A percentile compares a stretch with the other conserved stretches of the same genome.
Conservation (phyloP, 1,284 basidiomycete genomes). For the Fomitopsis schrenkii region DNA sequence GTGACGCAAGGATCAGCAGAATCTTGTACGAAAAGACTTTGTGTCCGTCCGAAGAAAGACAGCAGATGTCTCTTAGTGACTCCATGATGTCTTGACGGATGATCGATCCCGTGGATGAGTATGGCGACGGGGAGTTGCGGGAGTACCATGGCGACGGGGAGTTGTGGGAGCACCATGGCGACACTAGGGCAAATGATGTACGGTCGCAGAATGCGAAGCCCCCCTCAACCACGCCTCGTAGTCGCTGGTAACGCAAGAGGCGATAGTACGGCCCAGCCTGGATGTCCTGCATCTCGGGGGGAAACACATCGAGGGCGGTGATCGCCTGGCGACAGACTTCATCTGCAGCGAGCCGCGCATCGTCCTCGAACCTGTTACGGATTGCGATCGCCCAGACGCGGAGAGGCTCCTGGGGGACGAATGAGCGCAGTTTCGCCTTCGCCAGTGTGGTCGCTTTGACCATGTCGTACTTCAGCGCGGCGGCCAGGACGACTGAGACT, state of each 20-base stretch:
- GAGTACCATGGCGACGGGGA: no score
- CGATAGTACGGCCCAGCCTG: background rate
- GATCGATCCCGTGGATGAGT: no score
- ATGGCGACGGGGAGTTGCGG: no score
- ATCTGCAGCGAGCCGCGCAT: background rate
- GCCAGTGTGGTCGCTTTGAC: background rate
- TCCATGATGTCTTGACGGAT: no score
- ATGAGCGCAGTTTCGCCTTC: background rate
- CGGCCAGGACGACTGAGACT: conserved; percentile 6
- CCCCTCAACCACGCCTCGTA: background rate
- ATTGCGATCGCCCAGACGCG: background rate
- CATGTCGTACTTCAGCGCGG: conserved; percentile 13
- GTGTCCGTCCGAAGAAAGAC: no score
- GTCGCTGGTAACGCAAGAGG: background rate
- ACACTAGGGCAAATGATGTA: no score
- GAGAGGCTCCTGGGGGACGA: background rate
- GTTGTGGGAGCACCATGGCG: no score
- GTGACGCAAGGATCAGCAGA: no score
- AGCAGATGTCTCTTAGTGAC: no score
- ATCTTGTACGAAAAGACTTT: no score
- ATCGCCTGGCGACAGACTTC: background rate
- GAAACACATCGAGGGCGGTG: background rate
- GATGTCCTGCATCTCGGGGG: background rate
- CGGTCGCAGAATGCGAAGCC: background rate
- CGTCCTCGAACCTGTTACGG: background rate